Percentiles rank a stretch among this genome's conserved stretches.
phyloP scores from a whole-genome alignment of 441 rosid species.

The Jatropha podagrica region DNA sequence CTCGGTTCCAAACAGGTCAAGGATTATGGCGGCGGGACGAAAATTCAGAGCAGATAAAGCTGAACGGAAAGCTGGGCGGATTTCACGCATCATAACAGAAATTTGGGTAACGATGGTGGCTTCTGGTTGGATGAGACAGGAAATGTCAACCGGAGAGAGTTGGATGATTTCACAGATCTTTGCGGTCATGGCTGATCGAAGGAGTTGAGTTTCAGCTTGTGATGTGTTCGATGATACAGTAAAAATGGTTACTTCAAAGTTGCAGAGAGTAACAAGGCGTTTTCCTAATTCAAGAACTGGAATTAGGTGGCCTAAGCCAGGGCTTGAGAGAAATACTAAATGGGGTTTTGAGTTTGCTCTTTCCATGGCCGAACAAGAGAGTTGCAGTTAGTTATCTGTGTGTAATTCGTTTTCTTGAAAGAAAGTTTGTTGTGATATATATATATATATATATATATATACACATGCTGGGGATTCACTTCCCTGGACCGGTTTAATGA shows the following conservation, averaged over 20 bases:
- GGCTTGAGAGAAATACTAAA: slow-evolving; percentile 40
- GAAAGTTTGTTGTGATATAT: too few species aligned
- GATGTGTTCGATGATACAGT: slow-evolving; percentile 26
- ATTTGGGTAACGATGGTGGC: slow-evolving; percentile 25
- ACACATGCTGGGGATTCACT: too few species aligned
- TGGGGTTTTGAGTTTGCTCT: slow-evolving; percentile 22
- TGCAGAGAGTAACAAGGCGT: slow-evolving; percentile 28
- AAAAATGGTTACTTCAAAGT: slow-evolving; percentile 37
- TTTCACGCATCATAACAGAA: slow-evolving; percentile 29
- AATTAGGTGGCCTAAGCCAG: slow-evolving; percentile 54
- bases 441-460: too few species aligned
- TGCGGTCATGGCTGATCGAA: neutral
- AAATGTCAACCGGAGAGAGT: slow-evolving; percentile 33
- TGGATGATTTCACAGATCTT: slow-evolving; percentile 21
- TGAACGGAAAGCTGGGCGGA: slow-evolving; percentile 24
- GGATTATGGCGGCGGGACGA: slow-evolving; percentile 39
- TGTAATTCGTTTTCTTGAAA: too few species aligned
- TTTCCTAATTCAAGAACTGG: slow-evolving; percentile 48
- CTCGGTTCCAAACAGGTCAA: slow-evolving; percentile 58
- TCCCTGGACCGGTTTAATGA: too few species aligned
- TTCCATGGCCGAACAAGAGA: neutral
- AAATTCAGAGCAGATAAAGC: slow-evolving; percentile 25
- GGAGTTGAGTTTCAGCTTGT: slow-evolving; percentile 15
- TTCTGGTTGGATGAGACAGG: slow-evolving; percentile 15
- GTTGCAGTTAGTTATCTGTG: too few species aligned